Evolutionary conservation across 805 yeast genomes (phyloP), one percentile per base, ranked within the genome.

Genomic region (Candida sakaeoensis): DNA sequence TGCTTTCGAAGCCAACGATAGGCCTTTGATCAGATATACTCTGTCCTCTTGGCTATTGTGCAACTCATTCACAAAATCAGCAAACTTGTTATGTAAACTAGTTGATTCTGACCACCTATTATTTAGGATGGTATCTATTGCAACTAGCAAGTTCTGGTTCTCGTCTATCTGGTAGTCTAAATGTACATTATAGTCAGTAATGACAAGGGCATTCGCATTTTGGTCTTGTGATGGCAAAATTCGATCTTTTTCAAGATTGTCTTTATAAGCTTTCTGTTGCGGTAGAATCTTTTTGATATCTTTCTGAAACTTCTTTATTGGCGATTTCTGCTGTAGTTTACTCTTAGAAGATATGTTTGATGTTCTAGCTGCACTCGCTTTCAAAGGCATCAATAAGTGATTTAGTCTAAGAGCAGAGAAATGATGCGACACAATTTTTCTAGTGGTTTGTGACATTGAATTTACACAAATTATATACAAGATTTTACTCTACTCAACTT

Each of bases 61-160:
- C 4, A 33, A 12, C 5, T 26, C 19, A 9, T 48, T 42, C 27
- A 44, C 48, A 10, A 44, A 43, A 4, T 43, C 38, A n/a, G 41
- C 39, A 39, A 50, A 58, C 26, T 61, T 48, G 8, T 43, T 40
- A 41, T 63, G 65, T 14, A 65, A 40, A 2, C 35, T 29, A 2
- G 63, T 56, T 4, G 57, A 49, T 41, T 68, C 74, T 0, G 65
- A 50, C 74, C 73, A 69, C 36, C 56, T 65, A 40, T 64, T 68
- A 5, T 46, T 44, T 6, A 65, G 26, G 5, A 66, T 57, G 2
- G 61, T 54, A 18, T 60, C 59, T 5, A 67, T 48, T 1, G 70
- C 72, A 2, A 49, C 47, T 18, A 57, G 26, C 2, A 69, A 41
- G 40, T 63, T 61, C 13, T 64, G 57, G 3, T 46, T 46, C n/a